A percentile compares a stretch with the other conserved stretches of the same genome.
Evolutionary conservation across 805 yeast species (phyloP).

Genomic region (Yarrowia sp.): DNA sequence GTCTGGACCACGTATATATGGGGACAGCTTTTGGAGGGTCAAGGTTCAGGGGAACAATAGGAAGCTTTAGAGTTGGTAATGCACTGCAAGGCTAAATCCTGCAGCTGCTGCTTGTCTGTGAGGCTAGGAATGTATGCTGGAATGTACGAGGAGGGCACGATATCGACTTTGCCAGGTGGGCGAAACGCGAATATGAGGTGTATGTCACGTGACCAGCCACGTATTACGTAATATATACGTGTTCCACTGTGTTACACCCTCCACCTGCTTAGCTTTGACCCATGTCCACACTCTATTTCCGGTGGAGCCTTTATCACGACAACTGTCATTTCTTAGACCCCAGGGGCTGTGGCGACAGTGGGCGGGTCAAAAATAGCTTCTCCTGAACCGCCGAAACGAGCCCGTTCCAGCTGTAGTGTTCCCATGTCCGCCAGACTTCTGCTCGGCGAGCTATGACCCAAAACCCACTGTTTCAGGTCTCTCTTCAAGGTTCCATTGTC

Average conservation of each 20-base stretch:
- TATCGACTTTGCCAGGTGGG: too few relatives aligned
- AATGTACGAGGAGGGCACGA: too few relatives aligned
- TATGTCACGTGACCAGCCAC: too few relatives aligned
- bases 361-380: not conserved
- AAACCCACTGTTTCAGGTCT: not conserved
- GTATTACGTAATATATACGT: too few relatives aligned
- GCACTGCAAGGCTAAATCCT: not conserved
- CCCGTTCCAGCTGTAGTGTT: not conserved
- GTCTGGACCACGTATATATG: not conserved
- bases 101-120: not conserved
- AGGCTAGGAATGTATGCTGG: slow-evolving; percentile 4
- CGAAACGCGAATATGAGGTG: too few relatives aligned
- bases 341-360: too few relatives aligned
- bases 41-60: slow-evolving; percentile 26
- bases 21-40: too few relatives aligned
- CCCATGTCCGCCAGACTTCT: not conserved
- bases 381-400: not conserved
- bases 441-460: not conserved
- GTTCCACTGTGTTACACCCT: too few relatives aligned
- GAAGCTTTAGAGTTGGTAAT: not conserved
- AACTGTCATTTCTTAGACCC: too few relatives aligned
- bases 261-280: not conserved
- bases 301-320: not conserved
- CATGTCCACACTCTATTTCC: not conserved
- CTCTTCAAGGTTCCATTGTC: not conserved